Evolutionary conservation across 2,329 filamentous ascomycete species (phyloP).

Genomic region (Monilinia laxa): DNA sequence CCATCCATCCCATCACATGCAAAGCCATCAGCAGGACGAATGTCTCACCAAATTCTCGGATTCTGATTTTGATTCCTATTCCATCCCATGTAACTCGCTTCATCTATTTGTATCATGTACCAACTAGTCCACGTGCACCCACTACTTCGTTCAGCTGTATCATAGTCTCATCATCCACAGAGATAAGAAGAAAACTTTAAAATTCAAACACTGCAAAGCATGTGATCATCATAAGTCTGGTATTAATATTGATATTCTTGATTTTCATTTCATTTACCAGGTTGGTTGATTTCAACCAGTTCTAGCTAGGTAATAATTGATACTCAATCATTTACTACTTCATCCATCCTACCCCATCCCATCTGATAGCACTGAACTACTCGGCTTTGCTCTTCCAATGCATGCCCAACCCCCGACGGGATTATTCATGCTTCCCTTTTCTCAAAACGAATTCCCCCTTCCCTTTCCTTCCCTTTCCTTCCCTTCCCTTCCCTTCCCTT

Average conservation of each 20-base stretch:
- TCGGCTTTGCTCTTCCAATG: neutral
- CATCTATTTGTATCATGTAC: too few species aligned
- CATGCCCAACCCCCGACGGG: neutral
- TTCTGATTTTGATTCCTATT: too few species aligned
- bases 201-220: neutral
- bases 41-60: too few species aligned
- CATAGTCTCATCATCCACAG: too few species aligned
- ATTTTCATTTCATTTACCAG: neutral
- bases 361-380: neutral
- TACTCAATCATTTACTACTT: neutral
- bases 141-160: neutral
- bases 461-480: neutral
- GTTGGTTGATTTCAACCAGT: neutral
- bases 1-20: too few species aligned
- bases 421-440: neutral
- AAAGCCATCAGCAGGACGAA: too few species aligned
- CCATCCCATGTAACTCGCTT: too few species aligned
- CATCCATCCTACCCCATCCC: neutral
- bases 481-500: too few species aligned
- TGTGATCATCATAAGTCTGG: neutral
- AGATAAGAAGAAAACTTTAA: too few species aligned
- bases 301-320: constrained; percentile 7
- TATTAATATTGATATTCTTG: neutral
- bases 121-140: neutral
- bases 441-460: constrained; percentile 1